Conservation (phyloP, 257 asterid species). For the Solanum etuberosum region DNA sequence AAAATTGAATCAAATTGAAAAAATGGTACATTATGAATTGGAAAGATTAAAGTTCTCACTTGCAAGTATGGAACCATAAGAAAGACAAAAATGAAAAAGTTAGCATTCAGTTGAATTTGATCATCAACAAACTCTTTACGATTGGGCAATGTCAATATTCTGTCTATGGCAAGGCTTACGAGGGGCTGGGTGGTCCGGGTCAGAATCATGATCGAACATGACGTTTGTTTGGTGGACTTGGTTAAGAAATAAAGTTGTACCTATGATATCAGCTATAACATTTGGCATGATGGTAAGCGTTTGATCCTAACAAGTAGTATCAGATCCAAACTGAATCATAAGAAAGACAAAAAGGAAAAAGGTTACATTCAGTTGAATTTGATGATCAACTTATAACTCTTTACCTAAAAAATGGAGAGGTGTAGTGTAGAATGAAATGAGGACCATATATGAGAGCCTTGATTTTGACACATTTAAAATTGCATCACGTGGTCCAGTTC, state of each 20-base stretch:
- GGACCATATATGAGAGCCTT: neutral
- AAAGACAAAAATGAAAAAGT: neutral
- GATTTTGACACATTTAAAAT: neutral
- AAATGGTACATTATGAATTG: neutral
- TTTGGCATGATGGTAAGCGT: accelerated
- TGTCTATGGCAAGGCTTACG: too few species aligned
- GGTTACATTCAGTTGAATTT: neutral
- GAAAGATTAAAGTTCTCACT: neutral
- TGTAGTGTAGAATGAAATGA: neutral
- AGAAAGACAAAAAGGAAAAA: too few species aligned
- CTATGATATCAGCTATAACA: too few species aligned
- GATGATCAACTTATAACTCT: neutral
- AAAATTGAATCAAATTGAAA: neutral
- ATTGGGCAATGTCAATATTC: too few species aligned
- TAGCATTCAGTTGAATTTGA: too few species aligned
- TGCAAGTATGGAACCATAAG: neutral
- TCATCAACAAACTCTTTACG: too few species aligned
- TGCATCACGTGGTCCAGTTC: neutral
- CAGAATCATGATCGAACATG: too few species aligned
- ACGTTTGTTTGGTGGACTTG: too few species aligned
- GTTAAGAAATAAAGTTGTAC: accelerated
- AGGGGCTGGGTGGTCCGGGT: too few species aligned
- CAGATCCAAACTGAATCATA: too few species aligned
- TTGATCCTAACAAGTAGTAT: too few species aligned
- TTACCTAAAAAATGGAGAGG: neutral